A percentile compares a stretch with the other conserved stretches of the same genome.
Conservation (phyloP, 2,329 filamentous ascomycete species). For the Didymella sp. region DNA sequence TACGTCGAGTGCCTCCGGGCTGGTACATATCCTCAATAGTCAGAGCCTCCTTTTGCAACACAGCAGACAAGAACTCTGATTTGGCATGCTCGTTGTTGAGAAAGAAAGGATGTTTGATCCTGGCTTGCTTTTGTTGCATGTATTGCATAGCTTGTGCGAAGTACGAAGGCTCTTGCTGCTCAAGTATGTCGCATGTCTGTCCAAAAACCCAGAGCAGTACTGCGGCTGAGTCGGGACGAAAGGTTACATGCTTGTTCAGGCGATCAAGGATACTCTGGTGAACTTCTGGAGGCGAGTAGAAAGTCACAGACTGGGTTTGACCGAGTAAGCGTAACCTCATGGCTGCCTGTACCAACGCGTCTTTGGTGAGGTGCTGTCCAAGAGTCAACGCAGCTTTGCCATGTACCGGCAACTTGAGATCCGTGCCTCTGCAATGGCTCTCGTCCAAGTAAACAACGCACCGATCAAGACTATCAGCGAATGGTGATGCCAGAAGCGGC, state of each 20-base stretch:
- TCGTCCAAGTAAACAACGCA: conserved; percentile 68
- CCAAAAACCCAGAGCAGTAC: conserved; percentile 64
- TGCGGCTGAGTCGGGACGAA: conserved; percentile 10
- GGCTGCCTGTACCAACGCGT: conserved; percentile 69
- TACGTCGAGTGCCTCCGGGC: conserved; percentile 28
- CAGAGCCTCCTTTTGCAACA: conserved; percentile 63
- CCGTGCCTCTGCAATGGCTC: conserved; percentile 67
- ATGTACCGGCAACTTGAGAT: conserved; percentile 61
- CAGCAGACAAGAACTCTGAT: conserved; percentile 53
- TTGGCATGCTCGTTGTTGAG: conserved; percentile 44
- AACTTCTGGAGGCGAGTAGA: conserved; percentile 66
- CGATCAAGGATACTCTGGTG: conserved; percentile 63
- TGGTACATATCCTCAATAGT: conserved; percentile 66
- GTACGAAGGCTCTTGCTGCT: conserved; percentile 66
- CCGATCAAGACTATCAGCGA: conserved; percentile 58
- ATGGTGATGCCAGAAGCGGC: conserved; percentile 62
- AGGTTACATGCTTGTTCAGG: background rate
- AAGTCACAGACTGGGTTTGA: conserved; percentile 62
- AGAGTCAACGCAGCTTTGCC: conserved; percentile 64
- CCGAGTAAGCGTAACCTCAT: conserved; percentile 69
- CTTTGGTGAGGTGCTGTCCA: conserved; percentile 64
- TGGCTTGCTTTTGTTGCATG: conserved; percentile 62
- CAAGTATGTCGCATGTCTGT: conserved; percentile 66
- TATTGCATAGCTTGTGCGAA: conserved; percentile 68
- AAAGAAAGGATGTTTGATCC: conserved; percentile 53